phyloP scores from a whole-genome alignment of 2,329 filamentous ascomycete species.

The Metarhizium sp. region DNA sequence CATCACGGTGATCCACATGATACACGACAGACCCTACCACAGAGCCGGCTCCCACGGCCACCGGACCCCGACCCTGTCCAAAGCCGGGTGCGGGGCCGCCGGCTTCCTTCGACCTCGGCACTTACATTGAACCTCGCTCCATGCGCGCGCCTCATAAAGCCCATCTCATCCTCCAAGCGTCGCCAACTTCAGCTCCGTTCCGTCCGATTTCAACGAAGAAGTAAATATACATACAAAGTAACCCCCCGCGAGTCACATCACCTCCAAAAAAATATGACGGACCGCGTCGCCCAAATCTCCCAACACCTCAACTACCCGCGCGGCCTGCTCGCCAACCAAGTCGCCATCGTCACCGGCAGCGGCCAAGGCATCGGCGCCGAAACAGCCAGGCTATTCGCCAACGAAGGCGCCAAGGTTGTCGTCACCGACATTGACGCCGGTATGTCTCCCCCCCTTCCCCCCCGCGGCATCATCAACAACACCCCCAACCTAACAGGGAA shows the following conservation, averaged over 20 bases:
- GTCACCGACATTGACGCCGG: constrained; percentile 73
- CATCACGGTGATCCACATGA: neutral
- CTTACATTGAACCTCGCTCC: too few relatives aligned
- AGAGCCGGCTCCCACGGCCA: too few relatives aligned
- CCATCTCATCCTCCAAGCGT: too few relatives aligned
- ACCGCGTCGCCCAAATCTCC: constrained; percentile 61
- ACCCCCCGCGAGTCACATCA: too few relatives aligned
- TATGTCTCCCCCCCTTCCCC: constrained; percentile 26
- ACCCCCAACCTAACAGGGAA: neutral
- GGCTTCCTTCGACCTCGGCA: too few relatives aligned
- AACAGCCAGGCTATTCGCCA: constrained; percentile 71
- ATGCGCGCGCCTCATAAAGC: too few relatives aligned
- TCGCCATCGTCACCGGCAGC: constrained; percentile 79
- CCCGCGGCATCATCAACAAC: neutral
- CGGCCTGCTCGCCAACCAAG: constrained; percentile 69
- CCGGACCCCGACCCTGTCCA: too few relatives aligned
- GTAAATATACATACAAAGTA: too few relatives aligned
- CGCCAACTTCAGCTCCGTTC: too few relatives aligned
- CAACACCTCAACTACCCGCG: constrained; percentile 74
- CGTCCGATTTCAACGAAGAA: too few relatives aligned
- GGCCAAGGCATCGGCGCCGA: constrained; percentile 87
- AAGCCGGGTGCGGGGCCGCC: too few relatives aligned
- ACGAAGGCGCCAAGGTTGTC: constrained; percentile 78
- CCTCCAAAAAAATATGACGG: constrained; percentile 28
- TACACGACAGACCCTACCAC: too few relatives aligned